Conservation (phyloP, 1,139 yeast genomes). For the Yarrowia galli region DNA sequence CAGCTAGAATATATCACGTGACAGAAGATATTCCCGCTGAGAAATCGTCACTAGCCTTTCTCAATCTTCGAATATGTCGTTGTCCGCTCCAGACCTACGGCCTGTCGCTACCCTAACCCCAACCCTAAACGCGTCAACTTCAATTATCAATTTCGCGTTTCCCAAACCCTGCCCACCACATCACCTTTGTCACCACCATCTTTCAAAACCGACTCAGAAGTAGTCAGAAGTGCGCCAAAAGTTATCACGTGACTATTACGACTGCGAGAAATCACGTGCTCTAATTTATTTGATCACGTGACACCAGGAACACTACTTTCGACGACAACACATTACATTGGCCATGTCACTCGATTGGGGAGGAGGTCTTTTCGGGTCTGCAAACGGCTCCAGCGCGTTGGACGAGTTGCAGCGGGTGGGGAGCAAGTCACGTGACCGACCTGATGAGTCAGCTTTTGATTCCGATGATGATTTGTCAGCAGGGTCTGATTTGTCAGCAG, state of each 20-base stretch:
- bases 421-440: neutral
- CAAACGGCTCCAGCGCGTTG: neutral
- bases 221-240: neutral
- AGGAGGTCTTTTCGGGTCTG: slow-evolving; percentile 20
- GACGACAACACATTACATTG: neutral
- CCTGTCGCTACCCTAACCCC: neutral
- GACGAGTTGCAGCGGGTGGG: slow-evolving; percentile 20
- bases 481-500: neutral
- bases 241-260: neutral
- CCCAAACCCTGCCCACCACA: neutral
- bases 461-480: neutral
- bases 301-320: neutral
- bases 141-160: slow-evolving; percentile 20
- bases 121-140: slow-evolving; percentile 13
- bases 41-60: too few species aligned
- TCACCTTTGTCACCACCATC: neutral
- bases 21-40: too few species aligned
- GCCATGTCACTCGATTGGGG: slow-evolving; percentile 34
- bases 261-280: too few species aligned
- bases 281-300: neutral
- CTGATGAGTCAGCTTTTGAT: neutral
- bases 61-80: too few species aligned
- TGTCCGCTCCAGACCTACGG: too few species aligned
- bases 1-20: too few species aligned
- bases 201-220: neutral